Evolutionary conservation across 306 rosid species (phyloP).

Genomic region (Luffa aegyptiaca): DNA sequence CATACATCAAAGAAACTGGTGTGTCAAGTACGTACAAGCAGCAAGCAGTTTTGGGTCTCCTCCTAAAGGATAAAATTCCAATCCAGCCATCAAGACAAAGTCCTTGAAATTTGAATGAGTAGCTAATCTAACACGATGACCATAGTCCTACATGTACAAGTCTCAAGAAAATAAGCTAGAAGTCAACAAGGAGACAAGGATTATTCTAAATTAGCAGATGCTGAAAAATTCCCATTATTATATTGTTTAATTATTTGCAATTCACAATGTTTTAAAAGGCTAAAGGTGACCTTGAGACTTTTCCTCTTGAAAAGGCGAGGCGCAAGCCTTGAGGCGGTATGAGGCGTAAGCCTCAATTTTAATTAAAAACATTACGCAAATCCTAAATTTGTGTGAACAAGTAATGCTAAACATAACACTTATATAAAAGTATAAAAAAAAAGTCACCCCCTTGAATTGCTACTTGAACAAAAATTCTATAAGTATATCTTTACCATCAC

Average conservation of each 20-base stretch:
- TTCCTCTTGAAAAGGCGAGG: too few relatives aligned
- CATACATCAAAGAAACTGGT: slow-evolving; percentile 13
- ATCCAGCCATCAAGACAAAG: slow-evolving; percentile 91
- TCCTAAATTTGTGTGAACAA: too few relatives aligned
- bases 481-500: too few relatives aligned
- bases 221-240: not conserved
- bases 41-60: slow-evolving; percentile 98
- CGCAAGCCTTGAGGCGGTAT: too few relatives aligned
- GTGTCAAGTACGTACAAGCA: slow-evolving; percentile 67
- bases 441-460: too few relatives aligned
- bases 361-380: too few relatives aligned
- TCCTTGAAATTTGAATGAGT: slow-evolving; percentile 97
- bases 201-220: not conserved
- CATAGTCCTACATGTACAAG: slow-evolving; percentile 65
- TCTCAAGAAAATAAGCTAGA: slow-evolving; percentile 8
- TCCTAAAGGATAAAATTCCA: slow-evolving; percentile 94
- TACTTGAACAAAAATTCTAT: too few relatives aligned
- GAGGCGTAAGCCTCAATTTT: too few relatives aligned
- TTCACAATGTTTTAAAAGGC: not conserved
- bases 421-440: too few relatives aligned
- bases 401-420: too few relatives aligned
- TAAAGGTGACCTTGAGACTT: too few relatives aligned
- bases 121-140: slow-evolving; percentile 96
- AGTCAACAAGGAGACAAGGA: not conserved
- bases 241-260: not conserved